Conservation (phyloP, 352 stramenopile genomes). For the Phytopythium sindhum region DNA sequence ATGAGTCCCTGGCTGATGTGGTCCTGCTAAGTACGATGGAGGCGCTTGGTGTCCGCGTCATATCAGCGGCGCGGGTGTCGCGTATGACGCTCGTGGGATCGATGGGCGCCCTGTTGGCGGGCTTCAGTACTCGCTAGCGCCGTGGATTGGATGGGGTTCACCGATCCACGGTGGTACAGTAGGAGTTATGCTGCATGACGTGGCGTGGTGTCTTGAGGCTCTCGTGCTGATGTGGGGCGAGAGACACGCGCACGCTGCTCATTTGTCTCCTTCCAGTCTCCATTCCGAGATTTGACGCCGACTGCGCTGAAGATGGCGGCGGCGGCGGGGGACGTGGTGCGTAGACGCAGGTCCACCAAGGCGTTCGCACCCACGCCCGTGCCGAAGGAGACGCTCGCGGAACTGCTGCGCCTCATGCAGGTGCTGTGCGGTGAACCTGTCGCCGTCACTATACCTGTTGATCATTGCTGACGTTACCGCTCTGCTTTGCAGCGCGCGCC, state of each 20-base stretch:
- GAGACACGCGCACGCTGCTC: not conserved
- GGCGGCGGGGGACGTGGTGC: slow-evolving; percentile 8
- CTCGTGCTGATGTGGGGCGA: not conserved
- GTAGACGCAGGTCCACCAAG: slow-evolving; percentile 19
- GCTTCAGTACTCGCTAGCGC: too few species aligned
- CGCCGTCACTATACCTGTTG: not conserved
- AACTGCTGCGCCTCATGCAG: slow-evolving; percentile 64
- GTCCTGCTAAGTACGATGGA: too few species aligned
- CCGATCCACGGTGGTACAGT: too few species aligned
- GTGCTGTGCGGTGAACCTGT: slow-evolving; percentile 10
- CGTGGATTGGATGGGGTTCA: too few species aligned
- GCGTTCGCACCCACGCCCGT: slow-evolving; percentile 35
- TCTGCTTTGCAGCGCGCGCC: slow-evolving; percentile 35
- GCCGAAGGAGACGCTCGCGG: slow-evolving; percentile 42
- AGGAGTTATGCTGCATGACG: too few species aligned
- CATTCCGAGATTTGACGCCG: not conserved
- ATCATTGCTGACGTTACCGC: not conserved
- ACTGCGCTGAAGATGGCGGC: not conserved
- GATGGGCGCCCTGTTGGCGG: too few species aligned
- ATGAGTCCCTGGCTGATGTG: too few species aligned
- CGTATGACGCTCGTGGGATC: too few species aligned
- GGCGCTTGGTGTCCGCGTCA: not conserved
- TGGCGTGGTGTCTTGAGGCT: too few species aligned
- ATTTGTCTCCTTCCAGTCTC: not conserved
- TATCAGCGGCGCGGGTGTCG: too few species aligned